Base-by-base conservation (phyloP, 345 rosid species). In the Barbarea vulgaris region DNA sequence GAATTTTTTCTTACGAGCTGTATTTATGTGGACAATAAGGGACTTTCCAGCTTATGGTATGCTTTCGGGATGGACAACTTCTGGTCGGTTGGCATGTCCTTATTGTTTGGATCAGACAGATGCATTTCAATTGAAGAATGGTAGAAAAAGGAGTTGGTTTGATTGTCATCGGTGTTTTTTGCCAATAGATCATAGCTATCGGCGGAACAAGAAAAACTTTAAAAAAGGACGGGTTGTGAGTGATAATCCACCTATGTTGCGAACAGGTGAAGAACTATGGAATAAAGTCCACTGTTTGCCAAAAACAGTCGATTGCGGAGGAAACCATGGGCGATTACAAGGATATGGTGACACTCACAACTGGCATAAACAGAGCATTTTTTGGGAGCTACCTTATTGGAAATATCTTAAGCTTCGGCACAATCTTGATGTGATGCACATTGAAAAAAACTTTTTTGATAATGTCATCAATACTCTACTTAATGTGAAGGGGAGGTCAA, bases 11-110 rank as follows among this genome's bases (percentile, higher is more conserved):
- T 63, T 63, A 39, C 4, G 14, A 42, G 68, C 0, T 25, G 22
- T 5, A 8, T 21, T 63, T 3, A 42, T 42, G 68, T 63, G 53
- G 28, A 25, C 22, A 42, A 39, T 63, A 42, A 63, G 53, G 8
- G 36, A 63, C 8, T 42, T 63, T 5, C 51, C 36, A 0, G 53
- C 34, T 27, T 63, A 24, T 21, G 33, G 8, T 63, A 63, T 63
- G 68, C 52, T 63, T 24, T 15, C 52, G 8, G 36, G 68, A 0
- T 63, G 68, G 53, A 63, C 51, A 24, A 63, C 68, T 13, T 37
- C 42, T 63, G 53, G 68, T 63, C 53, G 51, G 8, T 42, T 63
- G 21, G 4, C 37, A 13, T 63, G 36, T 63, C 37, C 37, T 3
- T 24, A 63, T 41, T 63, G 68, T 44, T 9, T 27, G 33, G 21